phyloP scores from a whole-genome alignment of 805 yeast genomes.

The Candida ortonii region DNA sequence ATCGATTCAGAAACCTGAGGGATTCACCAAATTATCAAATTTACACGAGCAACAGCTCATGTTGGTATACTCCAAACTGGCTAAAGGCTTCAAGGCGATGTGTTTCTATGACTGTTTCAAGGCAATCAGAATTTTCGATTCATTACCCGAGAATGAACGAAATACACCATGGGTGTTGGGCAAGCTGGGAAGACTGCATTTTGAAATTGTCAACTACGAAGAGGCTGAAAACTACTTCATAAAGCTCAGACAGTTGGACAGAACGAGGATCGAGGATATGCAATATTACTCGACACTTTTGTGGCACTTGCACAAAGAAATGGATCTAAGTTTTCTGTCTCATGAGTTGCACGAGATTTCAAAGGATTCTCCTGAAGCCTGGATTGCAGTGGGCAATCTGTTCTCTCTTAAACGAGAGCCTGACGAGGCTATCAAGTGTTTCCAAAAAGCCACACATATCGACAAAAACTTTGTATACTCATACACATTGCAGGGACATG shows the following conservation, averaged over 20 bases:
- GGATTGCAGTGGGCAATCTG: constrained; percentile 90
- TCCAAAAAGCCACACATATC: constrained; percentile 69
- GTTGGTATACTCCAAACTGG: constrained; percentile 50
- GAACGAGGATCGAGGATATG: constrained; percentile 83
- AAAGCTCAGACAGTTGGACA: constrained; percentile 62
- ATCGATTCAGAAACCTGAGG: constrained; percentile 21
- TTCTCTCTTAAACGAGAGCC: constrained; percentile 81
- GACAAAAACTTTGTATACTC: constrained; percentile 74
- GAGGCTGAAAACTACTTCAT: constrained; percentile 65
- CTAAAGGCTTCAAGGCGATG: constrained; percentile 59
- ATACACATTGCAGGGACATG: constrained; percentile 92
- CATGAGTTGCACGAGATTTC: constrained; percentile 73
- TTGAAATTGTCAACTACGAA: constrained; percentile 82
- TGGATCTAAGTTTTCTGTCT: constrained; percentile 75
- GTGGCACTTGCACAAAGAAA: constrained; percentile 88
- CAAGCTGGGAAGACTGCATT: constrained; percentile 75
- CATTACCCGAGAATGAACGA: constrained; percentile 60
- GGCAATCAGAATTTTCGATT: constrained; percentile 67
- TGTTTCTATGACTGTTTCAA: constrained; percentile 71
- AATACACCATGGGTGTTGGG: constrained; percentile 84
- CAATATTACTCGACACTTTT: constrained; percentile 85
- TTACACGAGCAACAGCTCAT: constrained; percentile 40
- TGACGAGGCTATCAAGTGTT: constrained; percentile 85
- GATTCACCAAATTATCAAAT: constrained; percentile 7
- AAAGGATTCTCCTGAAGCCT: constrained; percentile 67